Percentiles rank a stretch among this genome's conserved stretches.
These are phyloP conservation scores for Priceomyces medius DNA, from an alignment of 805 yeast genomes.

Conservation along the genomic window DNA sequence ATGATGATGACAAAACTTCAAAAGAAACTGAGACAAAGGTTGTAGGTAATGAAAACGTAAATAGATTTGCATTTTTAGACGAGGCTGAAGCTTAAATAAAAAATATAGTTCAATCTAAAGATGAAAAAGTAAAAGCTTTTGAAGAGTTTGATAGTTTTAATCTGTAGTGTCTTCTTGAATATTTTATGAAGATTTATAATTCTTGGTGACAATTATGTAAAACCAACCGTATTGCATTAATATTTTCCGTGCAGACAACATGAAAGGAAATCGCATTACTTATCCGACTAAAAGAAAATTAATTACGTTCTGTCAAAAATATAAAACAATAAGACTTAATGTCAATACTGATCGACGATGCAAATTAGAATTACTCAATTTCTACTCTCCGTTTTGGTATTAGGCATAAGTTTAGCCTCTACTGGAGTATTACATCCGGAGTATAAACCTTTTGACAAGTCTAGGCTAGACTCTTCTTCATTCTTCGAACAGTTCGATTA, in stretches of 20 bases:
- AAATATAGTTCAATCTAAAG: too few relatives aligned
- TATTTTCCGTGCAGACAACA: too few relatives aligned
- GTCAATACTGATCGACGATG: not conserved
- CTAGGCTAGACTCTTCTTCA: conserved; percentile 39
- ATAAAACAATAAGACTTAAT: too few relatives aligned
- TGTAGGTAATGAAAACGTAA: conserved; percentile 14
- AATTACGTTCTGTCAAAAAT: too few relatives aligned
- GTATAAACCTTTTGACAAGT: conserved; percentile 36
- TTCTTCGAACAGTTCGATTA: conserved; percentile 64
- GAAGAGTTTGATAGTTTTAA: too few relatives aligned
- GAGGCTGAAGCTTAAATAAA: conserved; percentile 32
- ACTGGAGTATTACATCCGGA: conserved; percentile 5
- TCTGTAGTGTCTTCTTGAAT: too few relatives aligned
- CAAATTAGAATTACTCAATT: not conserved
- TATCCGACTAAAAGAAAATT: too few relatives aligned
- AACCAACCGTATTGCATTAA: too few relatives aligned
- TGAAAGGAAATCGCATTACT: too few relatives aligned
- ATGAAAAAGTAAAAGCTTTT: too few relatives aligned
- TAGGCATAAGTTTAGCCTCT: not conserved
- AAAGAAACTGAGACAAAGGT: conserved; percentile 6
- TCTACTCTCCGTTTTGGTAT: not conserved
- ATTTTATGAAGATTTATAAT: too few relatives aligned
- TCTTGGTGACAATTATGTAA: too few relatives aligned
- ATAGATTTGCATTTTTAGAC: conserved; percentile 38
- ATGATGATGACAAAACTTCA: conserved; percentile 11